Evolutionary conservation across 2,329 filamentous ascomycete species (phyloP).

Genomic region (Venturia carpophila): DNA sequence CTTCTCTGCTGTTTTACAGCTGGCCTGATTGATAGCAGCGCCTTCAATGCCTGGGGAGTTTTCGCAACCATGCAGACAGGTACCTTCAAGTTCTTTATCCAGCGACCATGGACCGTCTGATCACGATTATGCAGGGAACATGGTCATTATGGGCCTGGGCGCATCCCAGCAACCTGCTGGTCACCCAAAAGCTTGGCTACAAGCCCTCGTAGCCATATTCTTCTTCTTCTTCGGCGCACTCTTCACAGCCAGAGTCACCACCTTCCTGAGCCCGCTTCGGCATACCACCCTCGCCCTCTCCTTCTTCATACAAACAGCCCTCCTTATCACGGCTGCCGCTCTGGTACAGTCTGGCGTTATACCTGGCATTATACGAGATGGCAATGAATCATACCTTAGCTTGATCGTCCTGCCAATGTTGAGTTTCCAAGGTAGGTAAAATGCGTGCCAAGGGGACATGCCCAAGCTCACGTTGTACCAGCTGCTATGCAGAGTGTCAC

Average conservation of each 20-base stretch:
- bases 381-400: slow-evolving; percentile 11
- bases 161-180: slow-evolving; percentile 45
- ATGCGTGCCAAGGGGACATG: neutral
- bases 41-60: slow-evolving; percentile 42
- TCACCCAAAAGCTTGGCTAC: slow-evolving; percentile 47
- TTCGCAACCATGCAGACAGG: slow-evolving; percentile 49
- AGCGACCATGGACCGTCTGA: neutral
- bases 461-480: neutral
- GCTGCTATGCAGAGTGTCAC: slow-evolving; percentile 47
- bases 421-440: slow-evolving; percentile 38
- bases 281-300: slow-evolving; percentile 40
- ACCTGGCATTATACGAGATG: slow-evolving; percentile 9
- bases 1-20: slow-evolving; percentile 40
- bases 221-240: slow-evolving; percentile 49
- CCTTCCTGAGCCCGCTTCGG: slow-evolving; percentile 30
- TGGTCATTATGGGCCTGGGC: slow-evolving; percentile 55
- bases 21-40: slow-evolving; percentile 41
- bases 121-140: slow-evolving; percentile 42
- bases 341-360: slow-evolving; percentile 34
- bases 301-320: slow-evolving; percentile 45
- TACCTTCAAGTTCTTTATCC: slow-evolving; percentile 21
- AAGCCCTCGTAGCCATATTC: slow-evolving; percentile 45
- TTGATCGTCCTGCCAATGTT: slow-evolving; percentile 32
- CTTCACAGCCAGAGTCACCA: slow-evolving; percentile 23
- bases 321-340: slow-evolving; percentile 47